Base-by-base conservation (phyloP, 1,284 basidiomycete species). In the Peniophora sp. region DNA sequence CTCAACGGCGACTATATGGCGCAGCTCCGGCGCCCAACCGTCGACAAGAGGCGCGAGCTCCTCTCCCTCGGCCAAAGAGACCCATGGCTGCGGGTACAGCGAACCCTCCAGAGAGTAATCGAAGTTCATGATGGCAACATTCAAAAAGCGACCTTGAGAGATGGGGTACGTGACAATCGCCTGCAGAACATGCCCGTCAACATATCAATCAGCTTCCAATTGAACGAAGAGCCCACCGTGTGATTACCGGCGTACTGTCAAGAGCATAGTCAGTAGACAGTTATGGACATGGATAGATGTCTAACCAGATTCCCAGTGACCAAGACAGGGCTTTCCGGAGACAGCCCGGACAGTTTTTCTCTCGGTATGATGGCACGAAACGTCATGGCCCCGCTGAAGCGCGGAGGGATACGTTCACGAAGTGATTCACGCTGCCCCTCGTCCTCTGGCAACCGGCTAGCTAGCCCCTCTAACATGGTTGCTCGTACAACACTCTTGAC, bases 131-230 rank as follows among this genome's bases (percentile, higher is more conserved):
- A 68, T 65, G 12, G 70, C 72, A 22, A 76, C 60, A 51, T 76
- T 79, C 52, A 78, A 59, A 10, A 68, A 51, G 5, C 54, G 59
- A 0, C 72, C 71, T 36, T 67, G 64, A 12, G 70, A 65, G 47
- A 78, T 64, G 0, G 73, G 70, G 58, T 70, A 77, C 3, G 67
- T 58, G 1, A 75, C 68, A 3, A 75, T 48, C 58, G 76, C 68
- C 75, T 76, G 27, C 6, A 32, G 12, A 32, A 5, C 27, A 32
- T 32, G n/a, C n/a, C n/a, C 27, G 12, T 5, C 27, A 32, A 5
- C 12, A 12, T 32, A 32, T 32, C 27, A 12, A 32, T 6, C 5
- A 6, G 12, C 27, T 5, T 12, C 27, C 5, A 12, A 5, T 6
- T 32, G 27, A 12, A 12, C 12, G 27, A 11, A 20, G 9, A 17